Conservation (phyloP, 352 stramenopile species). For the Aphanomyces astaci region DNA sequence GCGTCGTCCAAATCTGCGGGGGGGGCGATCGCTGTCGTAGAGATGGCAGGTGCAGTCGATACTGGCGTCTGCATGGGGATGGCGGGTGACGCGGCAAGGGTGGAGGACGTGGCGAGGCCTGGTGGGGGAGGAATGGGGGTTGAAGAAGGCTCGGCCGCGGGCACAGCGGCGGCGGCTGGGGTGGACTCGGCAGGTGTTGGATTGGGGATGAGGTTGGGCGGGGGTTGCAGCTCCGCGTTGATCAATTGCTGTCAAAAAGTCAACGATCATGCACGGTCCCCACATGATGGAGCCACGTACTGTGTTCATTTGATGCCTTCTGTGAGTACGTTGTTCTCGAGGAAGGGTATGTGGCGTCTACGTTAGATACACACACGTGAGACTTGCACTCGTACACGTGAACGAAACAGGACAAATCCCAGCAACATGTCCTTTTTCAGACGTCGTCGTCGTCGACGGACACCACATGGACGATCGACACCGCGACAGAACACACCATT, state of each 20-base stretch:
- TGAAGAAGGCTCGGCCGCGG: neutral
- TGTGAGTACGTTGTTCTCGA: neutral
- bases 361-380: neutral
- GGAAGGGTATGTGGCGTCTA: neutral
- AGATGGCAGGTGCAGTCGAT: neutral
- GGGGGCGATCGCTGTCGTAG: neutral
- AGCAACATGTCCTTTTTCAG: neutral
- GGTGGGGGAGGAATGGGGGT: neutral
- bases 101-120: too few relatives aligned
- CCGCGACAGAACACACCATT: neutral
- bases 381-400: neutral
- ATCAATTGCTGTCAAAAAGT: neutral
- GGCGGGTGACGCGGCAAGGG: neutral
- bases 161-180: neutral
- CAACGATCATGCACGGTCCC: neutral
- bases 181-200: neutral
- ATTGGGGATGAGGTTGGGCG: neutral
- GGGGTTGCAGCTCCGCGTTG: neutral
- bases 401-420: neutral
- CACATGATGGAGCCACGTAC: constrained; percentile 1
- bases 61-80: too few relatives aligned
- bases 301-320: constrained; percentile 4
- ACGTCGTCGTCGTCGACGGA: neutral
- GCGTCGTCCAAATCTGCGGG: neutral
- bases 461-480: neutral